phyloP scores from a whole-genome alignment of 2,329 filamentous ascomycete species.

The Penicillium sp. region DNA sequence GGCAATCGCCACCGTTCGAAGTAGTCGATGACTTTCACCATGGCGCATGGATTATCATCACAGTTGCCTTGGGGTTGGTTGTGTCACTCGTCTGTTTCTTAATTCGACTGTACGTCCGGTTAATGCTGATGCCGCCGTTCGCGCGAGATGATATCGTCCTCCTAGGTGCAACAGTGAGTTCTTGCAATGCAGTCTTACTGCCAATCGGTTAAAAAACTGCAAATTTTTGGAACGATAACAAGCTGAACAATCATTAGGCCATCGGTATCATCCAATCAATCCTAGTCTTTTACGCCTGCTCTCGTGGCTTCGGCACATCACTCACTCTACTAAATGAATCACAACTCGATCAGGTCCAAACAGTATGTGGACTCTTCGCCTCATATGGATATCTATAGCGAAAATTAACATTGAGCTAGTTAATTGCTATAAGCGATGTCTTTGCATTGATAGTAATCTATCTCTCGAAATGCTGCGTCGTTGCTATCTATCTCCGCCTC shows the following conservation, averaged over 20 bases:
- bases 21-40: slow-evolving; percentile 42
- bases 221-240: neutral
- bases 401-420: slow-evolving; percentile 13
- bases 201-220: neutral
- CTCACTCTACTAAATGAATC: slow-evolving; percentile 26
- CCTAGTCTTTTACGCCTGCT: slow-evolving; percentile 32
- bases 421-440: slow-evolving; percentile 42
- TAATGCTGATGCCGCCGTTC: slow-evolving; percentile 33
- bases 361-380: slow-evolving; percentile 19
- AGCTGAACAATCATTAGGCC: slow-evolving; percentile 16
- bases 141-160: slow-evolving; percentile 37
- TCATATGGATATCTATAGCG: neutral
- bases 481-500: slow-evolving; percentile 47
- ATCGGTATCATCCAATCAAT: slow-evolving; percentile 33
- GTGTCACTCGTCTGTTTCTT: slow-evolving; percentile 37
- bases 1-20: slow-evolving; percentile 38
- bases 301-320: slow-evolving; percentile 36
- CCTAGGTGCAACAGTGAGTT: slow-evolving; percentile 33
- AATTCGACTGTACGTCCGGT: slow-evolving; percentile 40
- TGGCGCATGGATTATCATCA: slow-evolving; percentile 41
- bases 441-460: slow-evolving; percentile 46
- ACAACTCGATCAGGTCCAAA: slow-evolving; percentile 28
- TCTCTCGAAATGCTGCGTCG: slow-evolving; percentile 40
- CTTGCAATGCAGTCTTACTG: neutral
- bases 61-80: slow-evolving; percentile 38